These are phyloP conservation scores for Alternaria atra DNA, from an alignment of 2,329 filamentous ascomycete genomes.

Conservation along the genomic window DNA sequence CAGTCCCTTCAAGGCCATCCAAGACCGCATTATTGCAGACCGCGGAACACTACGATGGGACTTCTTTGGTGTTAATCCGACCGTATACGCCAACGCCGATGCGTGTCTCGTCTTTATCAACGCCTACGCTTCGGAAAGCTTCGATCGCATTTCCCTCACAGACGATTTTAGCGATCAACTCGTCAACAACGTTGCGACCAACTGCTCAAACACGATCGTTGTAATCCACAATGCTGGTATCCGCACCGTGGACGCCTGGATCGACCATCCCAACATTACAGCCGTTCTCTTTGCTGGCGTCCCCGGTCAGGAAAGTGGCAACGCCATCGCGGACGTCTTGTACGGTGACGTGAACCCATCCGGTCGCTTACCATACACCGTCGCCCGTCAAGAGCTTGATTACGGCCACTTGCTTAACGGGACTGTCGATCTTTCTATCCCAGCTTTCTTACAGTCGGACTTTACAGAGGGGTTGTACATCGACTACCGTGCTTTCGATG, in stretches of 20 bases:
- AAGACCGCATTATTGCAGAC: constrained; percentile 39
- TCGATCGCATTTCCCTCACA: constrained; percentile 35
- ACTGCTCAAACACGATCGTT: constrained; percentile 62
- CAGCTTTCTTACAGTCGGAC: constrained; percentile 74
- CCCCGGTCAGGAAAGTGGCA: constrained; percentile 82
- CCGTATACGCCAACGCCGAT: constrained; percentile 46
- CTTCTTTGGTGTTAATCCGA: constrained; percentile 43
- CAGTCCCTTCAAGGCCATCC: constrained; percentile 53
- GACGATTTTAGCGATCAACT: constrained; percentile 41
- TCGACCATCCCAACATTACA: constrained; percentile 77
- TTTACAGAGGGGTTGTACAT: constrained; percentile 82
- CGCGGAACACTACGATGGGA: constrained; percentile 48
- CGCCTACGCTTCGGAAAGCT: constrained; percentile 54
- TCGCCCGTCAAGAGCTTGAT: constrained; percentile 71
- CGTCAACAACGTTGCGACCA: constrained; percentile 56
- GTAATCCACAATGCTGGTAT: constrained; percentile 60
- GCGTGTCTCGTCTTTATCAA: constrained; percentile 67
- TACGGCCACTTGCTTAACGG: constrained; percentile 71
- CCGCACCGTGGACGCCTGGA: constrained; percentile 77
- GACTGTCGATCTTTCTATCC: constrained; percentile 53
- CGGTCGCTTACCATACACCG: constrained; percentile 80
- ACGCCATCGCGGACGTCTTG: constrained; percentile 77
- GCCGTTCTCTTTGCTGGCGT: constrained; percentile 82
- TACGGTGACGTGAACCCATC: constrained; percentile 80
- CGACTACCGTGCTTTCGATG: constrained; percentile 80